Percentiles rank a stretch among this genome's conserved stretches.
Conservation (phyloP, 2,329 filamentous ascomycete genomes). For the Alternaria novae-zelandiae region DNA sequence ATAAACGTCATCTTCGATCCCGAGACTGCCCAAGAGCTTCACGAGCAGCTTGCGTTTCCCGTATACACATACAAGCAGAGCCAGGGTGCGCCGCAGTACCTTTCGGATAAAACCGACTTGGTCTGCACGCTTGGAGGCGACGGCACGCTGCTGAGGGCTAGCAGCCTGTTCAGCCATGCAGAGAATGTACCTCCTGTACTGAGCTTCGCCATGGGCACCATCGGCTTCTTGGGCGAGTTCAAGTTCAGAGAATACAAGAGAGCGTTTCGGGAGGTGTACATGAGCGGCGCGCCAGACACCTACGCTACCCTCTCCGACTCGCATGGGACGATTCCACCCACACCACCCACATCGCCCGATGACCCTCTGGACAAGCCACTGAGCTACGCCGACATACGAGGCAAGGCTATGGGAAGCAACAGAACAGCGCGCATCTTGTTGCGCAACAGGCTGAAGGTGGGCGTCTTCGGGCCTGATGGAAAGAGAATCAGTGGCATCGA, state of each 20-base stretch:
- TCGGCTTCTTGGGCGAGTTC: slow-evolving; percentile 96
- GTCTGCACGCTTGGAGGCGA: slow-evolving; percentile 92
- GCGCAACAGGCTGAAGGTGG: slow-evolving; percentile 84
- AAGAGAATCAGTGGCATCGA: slow-evolving; percentile 47
- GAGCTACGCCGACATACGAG: slow-evolving; percentile 74
- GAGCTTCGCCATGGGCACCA: slow-evolving; percentile 94
- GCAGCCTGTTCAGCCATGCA: slow-evolving; percentile 83
- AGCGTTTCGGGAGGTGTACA: slow-evolving; percentile 91
- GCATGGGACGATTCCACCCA: slow-evolving; percentile 73
- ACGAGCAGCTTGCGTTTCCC: slow-evolving; percentile 73
- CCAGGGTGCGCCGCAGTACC: slow-evolving; percentile 45
- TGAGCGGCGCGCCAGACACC: slow-evolving; percentile 69
- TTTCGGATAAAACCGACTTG: slow-evolving; percentile 84
- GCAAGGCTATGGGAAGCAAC: slow-evolving; percentile 79
- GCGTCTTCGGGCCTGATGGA: slow-evolving; percentile 76
- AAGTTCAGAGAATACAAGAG: slow-evolving; percentile 92
- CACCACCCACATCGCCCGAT: slow-evolving; percentile 71
- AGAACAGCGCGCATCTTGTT: slow-evolving; percentile 82
- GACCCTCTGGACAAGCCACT: slow-evolving; percentile 38
- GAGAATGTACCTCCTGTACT: slow-evolving; percentile 85
- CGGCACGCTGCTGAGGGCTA: slow-evolving; percentile 85
- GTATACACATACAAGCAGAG: slow-evolving; percentile 49
- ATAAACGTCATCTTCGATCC: slow-evolving; percentile 85
- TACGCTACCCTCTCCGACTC: slow-evolving; percentile 66
- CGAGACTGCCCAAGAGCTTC: slow-evolving; percentile 73